A percentile compares a stretch with the other conserved stretches of the same genome.
Conservation (phyloP, 345 rosid species). For the Viola odorata region DNA sequence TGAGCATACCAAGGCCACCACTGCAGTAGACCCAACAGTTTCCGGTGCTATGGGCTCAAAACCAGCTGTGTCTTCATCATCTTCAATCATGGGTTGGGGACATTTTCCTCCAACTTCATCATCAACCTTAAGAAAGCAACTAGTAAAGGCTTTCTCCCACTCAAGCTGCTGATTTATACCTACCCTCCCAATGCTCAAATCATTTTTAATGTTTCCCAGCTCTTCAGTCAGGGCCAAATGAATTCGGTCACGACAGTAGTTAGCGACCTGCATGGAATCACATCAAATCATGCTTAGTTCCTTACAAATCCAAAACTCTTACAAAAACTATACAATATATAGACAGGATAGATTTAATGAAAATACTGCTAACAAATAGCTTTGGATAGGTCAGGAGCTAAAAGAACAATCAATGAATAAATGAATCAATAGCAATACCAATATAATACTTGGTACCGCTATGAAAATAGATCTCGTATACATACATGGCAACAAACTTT, state of each 20-base stretch:
- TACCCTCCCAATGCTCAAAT: background rate
- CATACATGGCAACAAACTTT: no score
- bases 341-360: no score
- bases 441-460: background rate
- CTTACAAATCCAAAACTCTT: slow-evolving; percentile 4
- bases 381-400: background rate
- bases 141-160: slow-evolving; percentile 21
- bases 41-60: slow-evolving; percentile 23
- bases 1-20: slow-evolving; percentile 27
- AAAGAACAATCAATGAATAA: background rate
- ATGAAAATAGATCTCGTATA: background rate
- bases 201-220: slow-evolving; percentile 17
- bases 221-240: slow-evolving; percentile 25
- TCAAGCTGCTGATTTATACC: slow-evolving; percentile 11
- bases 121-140: slow-evolving; percentile 25
- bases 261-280: slow-evolving; percentile 31
- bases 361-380: background rate
- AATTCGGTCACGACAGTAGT: slow-evolving; percentile 20
- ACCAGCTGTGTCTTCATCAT: slow-evolving; percentile 28
- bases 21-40: slow-evolving; percentile 28
- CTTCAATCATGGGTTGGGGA: slow-evolving; percentile 17
- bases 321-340: no score
- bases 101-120: slow-evolving; percentile 27
- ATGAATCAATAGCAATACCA: background rate
- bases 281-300: slow-evolving; percentile 35